Evolutionary conservation across 1,139 yeast species (phyloP).

Genomic region (Lizanozyma gosingica): DNA sequence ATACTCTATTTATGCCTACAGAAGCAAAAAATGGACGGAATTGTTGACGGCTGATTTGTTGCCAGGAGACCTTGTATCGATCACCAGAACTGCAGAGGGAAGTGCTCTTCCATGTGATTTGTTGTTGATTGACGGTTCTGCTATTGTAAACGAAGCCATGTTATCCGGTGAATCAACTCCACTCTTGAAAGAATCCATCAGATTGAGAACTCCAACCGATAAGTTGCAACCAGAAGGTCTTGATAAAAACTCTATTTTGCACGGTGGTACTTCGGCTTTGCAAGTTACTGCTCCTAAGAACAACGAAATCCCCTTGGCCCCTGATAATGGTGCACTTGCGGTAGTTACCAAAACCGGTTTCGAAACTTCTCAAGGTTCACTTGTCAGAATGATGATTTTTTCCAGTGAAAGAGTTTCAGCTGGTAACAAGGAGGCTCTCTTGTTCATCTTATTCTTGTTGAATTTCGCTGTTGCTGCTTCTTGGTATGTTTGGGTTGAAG

Average conservation of each 20-base stretch:
- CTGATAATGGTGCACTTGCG: slow-evolving; percentile 91
- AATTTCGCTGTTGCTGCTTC: slow-evolving; percentile 92
- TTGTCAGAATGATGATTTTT: slow-evolving; percentile 96
- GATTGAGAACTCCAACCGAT: slow-evolving; percentile 70
- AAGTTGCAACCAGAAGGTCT: slow-evolving; percentile 64
- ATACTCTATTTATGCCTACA: slow-evolving; percentile 61
- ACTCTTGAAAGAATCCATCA: slow-evolving; percentile 81
- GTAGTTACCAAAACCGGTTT: slow-evolving; percentile 90
- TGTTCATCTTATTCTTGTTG: slow-evolving; percentile 82
- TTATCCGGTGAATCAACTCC: slow-evolving; percentile 98
- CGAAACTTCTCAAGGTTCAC: slow-evolving; percentile 95
- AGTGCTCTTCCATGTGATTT: slow-evolving; percentile 96
- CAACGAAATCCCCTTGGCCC: slow-evolving; percentile 40
- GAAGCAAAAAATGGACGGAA: slow-evolving; percentile 64
- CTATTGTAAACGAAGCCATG: slow-evolving; percentile 96
- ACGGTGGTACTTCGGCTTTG: slow-evolving; percentile 94
- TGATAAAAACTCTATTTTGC: slow-evolving; percentile 83
- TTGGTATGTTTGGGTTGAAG: slow-evolving; percentile 98
- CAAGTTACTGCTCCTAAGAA: slow-evolving; percentile 72
- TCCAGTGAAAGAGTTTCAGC: slow-evolving; percentile 96
- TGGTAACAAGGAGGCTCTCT: slow-evolving; percentile 89
- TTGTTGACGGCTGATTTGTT: slow-evolving; percentile 66
- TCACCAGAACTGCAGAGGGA: slow-evolving; percentile 83
- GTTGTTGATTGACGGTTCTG: slow-evolving; percentile 75
- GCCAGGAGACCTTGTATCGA: slow-evolving; percentile 89